A percentile compares a stretch with the other conserved stretches of the same genome.
Evolutionary conservation across 2,329 filamentous ascomycete species (phyloP).

Genomic region (Plectosphaerella sp.): DNA sequence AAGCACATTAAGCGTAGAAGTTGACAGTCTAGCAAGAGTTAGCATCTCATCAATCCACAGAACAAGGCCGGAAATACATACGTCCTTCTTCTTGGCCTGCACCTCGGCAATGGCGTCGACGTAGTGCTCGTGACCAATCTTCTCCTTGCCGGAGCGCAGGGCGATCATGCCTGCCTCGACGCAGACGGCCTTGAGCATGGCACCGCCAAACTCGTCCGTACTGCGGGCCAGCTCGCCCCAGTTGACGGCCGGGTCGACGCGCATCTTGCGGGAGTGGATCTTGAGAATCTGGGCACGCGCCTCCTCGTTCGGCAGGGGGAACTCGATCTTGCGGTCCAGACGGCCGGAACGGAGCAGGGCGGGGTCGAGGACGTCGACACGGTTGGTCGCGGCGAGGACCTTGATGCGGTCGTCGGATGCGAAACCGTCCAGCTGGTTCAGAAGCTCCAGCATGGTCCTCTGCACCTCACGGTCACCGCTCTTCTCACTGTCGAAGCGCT

Average conservation of each 20-base stretch:
- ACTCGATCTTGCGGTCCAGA: conserved; percentile 96
- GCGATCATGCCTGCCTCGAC: conserved; percentile 99
- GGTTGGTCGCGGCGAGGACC: conserved; percentile 90
- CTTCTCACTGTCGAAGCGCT: conserved; percentile 98
- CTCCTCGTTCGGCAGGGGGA: conserved; percentile 96
- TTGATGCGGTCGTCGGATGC: conserved; percentile 96
- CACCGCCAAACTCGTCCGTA: conserved; percentile 97
- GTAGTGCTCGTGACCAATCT: conserved; percentile 97
- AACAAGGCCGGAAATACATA: conserved; percentile 31
- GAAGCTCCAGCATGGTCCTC: conserved; percentile 95
- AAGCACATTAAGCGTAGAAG: conserved; percentile 41
- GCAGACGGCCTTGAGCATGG: conserved; percentile 96
- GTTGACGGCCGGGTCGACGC: conserved; percentile 86
- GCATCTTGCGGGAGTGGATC: conserved; percentile 99
- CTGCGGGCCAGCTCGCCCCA: conserved; percentile 93
- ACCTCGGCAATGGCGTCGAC: conserved; percentile 98
- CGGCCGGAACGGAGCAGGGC: conserved; percentile 87
- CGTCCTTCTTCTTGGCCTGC: conserved; percentile 91
- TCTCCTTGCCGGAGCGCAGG: conserved; percentile 86
- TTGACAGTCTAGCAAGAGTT: conserved; percentile 46
- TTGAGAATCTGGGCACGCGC: conserved; percentile 93
- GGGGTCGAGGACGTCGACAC: conserved; percentile 89
- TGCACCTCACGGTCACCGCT: conserved; percentile 97
- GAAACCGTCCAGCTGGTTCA: conserved; percentile 98
- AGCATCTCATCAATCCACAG: conserved; percentile 10